A percentile compares a stretch with the other conserved stretches of the same genome.
Conservation (phyloP, 768 basidiomycete genomes). For the Lactarius sp. region DNA sequence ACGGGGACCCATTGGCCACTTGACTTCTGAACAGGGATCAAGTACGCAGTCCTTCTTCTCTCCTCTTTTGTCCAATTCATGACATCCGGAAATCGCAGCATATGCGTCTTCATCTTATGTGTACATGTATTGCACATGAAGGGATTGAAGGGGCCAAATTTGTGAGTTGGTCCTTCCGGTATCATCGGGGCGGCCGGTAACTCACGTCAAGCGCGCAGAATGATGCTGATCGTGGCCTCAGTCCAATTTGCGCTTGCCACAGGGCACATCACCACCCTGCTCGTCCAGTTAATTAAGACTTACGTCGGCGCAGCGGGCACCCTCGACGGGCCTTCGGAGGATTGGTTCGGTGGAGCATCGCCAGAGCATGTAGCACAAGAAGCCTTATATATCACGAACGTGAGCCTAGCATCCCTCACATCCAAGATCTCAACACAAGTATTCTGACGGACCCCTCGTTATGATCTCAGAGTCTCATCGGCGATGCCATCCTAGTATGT, state of each 20-base stretch:
- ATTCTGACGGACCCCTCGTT: background rate
- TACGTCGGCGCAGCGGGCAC: background rate
- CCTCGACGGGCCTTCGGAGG: background rate
- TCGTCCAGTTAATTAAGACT: slow-evolving; percentile 9
- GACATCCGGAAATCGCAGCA: background rate
- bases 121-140: background rate
- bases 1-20: too few relatives aligned
- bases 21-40: slow-evolving; percentile 12
- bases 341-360: background rate
- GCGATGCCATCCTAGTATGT: slow-evolving; percentile 17
- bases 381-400: slow-evolving; percentile 16
- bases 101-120: slow-evolving; percentile 16
- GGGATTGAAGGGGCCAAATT: slow-evolving; percentile 1
- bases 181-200: background rate
- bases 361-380: slow-evolving; percentile 11
- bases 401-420: background rate
- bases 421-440: background rate
- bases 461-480: slow-evolving; percentile 13
- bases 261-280: slow-evolving; percentile 10
- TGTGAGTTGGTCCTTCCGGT: background rate
- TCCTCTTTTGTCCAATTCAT: background rate
- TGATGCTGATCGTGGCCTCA: slow-evolving; percentile 10
- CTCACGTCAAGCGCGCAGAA: background rate
- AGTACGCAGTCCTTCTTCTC: background rate
- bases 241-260: slow-evolving; percentile 12